Percentiles rank a stretch among this genome's conserved stretches.
These are phyloP conservation scores for Oenanthe javanica DNA, from an alignment of 140 eudicot genomes.

Conservation along the genomic window DNA sequence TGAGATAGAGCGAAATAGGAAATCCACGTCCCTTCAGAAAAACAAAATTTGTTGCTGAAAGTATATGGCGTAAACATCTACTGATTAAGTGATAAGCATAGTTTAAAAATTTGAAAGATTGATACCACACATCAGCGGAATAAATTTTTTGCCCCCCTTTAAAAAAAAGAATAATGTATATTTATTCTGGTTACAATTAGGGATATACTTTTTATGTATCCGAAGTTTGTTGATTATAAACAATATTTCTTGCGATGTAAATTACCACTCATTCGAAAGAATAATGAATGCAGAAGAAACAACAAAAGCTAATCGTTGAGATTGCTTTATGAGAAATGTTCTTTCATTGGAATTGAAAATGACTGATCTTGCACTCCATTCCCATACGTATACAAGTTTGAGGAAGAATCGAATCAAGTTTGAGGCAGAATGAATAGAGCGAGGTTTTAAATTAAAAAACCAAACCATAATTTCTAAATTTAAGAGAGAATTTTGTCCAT, in stretches of 20 bases:
- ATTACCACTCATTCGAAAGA: not conserved
- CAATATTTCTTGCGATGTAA: not conserved
- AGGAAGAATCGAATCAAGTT: not conserved
- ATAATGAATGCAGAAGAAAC: not conserved
- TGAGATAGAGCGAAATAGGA: too few species aligned
- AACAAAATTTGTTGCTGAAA: too few species aligned
- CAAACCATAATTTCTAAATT: not conserved
- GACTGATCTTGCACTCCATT: not conserved
- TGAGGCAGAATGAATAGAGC: too few species aligned
- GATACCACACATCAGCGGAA: too few species aligned
- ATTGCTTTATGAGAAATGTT: not conserved
- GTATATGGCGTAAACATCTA: too few species aligned
- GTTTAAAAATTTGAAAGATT: too few species aligned
- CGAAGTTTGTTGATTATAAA: not conserved
- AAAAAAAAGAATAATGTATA: not conserved
- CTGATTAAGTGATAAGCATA: too few species aligned
- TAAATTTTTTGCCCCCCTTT: too few species aligned
- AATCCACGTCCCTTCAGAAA: too few species aligned
- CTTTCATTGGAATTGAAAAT: conserved; percentile 5
- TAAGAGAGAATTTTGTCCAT: not conserved
- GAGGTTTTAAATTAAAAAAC: not conserved
- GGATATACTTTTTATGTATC: not conserved
- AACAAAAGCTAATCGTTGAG: conserved; percentile 1
- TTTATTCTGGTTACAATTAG: too few species aligned
- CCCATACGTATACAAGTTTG: not conserved